Base-by-base conservation (phyloP, 495 filamentous ascomycete genomes). In the Neurospora tetraspora region DNA sequence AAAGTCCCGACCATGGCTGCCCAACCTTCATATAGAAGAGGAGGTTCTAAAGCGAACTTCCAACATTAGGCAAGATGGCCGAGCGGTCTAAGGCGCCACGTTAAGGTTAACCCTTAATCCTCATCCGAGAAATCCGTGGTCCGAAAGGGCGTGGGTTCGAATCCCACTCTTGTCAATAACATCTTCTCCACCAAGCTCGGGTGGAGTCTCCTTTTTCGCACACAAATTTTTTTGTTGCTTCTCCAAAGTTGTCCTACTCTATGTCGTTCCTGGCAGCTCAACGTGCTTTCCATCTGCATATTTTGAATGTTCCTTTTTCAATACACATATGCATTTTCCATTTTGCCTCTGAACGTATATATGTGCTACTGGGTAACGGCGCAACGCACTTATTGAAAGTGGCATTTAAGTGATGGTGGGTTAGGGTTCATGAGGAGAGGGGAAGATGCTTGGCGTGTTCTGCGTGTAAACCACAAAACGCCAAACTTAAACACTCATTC, bases 91-190 rank as follows among this genome's bases (percentile, higher is more conserved):
- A 61, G 53, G 53, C 53, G 53, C 53, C 53, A 61, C 53, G 45
- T 53, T 53, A 53, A 53, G 45, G 45, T 53, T 53, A 53, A 53
- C 45, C 45, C 45, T 61, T 61, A 61, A 61, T 61, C 45, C 45
- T 53, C 45, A 53, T 53, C 23, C 3, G 53, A 61, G 53, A 31
- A 59, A 31, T 72, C 73, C 73, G 73, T 74, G 71, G 76, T 79
- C 77, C 77, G 77, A 79, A 79, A 79, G 77, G 77, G 78, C 78
- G 78, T 79, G 78, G 78, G 78, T 78, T 79, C 78, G 78, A 79
- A 79, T 79, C 78, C 78, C 78, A 79, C 78, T 79, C 78, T 79
- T 76, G 75, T 77, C 73, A 77, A 31, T 5, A 61, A 61, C 5
- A 61, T 61, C 6, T 1, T 16, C 5, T 65, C 6, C 27, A 65